phyloP scores from a whole-genome alignment of 2,329 filamentous ascomycete genomes.

The Ustulina deusta region DNA sequence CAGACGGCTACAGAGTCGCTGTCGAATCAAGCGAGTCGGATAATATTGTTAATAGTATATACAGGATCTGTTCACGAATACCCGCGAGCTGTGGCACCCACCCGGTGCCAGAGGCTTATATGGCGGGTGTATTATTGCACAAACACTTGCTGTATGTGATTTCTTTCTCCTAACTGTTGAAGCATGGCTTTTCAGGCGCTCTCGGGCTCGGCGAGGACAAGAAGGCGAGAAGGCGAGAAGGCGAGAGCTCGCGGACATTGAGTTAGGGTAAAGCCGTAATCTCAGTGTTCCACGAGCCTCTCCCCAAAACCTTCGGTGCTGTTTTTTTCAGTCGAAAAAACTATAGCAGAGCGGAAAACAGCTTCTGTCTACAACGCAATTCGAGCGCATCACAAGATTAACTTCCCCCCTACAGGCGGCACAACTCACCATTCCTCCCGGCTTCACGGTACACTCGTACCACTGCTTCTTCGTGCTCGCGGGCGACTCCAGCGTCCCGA shows the following conservation, averaged over 20 bases:
- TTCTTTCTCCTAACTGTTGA: not conserved
- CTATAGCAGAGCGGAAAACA: not conserved
- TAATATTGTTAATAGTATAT: conserved; percentile 11
- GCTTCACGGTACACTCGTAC: conserved; percentile 93
- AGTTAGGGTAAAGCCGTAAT: not conserved
- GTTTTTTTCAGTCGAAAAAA: no score
- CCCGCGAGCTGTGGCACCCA: conserved; percentile 90
- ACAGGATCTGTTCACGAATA: conserved; percentile 94
- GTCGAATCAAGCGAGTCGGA: not conserved
- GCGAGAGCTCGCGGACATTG: not conserved
- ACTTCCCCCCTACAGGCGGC: conserved; percentile 70
- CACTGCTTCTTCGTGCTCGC: conserved; percentile 99
- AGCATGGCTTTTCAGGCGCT: not conserved
- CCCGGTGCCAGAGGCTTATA: conserved; percentile 93
- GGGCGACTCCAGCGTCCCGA: conserved; percentile 84
- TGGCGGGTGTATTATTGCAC: conserved; percentile 91
- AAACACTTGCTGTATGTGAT: conserved; percentile 59
- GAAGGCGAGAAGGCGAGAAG: no score
- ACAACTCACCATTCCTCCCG: conserved; percentile 82
- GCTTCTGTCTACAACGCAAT: not conserved
- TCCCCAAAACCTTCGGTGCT: not conserved
- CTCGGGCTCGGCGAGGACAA: not conserved
- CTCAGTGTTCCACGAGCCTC: not conserved
- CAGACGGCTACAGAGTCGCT: not conserved
- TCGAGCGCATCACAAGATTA: not conserved